Evolutionary conservation across 169 alveolate genomes (phyloP).

Genomic region (Cryptosporidium canis): DNA sequence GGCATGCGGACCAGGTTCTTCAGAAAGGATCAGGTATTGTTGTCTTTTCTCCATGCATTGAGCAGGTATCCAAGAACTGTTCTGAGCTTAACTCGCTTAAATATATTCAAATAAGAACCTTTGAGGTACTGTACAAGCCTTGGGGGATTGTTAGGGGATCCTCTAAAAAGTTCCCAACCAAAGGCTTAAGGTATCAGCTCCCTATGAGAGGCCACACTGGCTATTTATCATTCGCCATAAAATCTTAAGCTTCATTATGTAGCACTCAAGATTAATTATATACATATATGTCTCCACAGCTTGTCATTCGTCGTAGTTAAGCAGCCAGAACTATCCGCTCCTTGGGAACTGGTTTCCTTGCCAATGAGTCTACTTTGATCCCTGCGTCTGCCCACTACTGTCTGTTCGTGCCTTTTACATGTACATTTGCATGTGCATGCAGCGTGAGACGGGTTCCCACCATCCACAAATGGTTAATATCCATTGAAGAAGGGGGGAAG

Average conservation of each 20-base stretch:
- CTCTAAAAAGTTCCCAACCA: slow-evolving; percentile 16
- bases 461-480: no score
- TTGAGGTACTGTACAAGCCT: slow-evolving; percentile 85
- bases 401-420: no score
- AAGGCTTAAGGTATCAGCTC: slow-evolving; percentile 66
- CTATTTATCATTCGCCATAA: slow-evolving; percentile 60
- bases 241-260: background rate
- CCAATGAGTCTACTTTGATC: no score
- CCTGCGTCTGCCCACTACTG: no score
- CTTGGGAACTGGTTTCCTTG: background rate
- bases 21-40: slow-evolving; percentile 84
- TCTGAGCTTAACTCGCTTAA: slow-evolving; percentile 46
- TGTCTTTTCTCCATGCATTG: slow-evolving; percentile 89
- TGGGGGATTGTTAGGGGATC: slow-evolving; percentile 82
- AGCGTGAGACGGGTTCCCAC: background rate
- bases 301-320: background rate
- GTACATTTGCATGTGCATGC: slow-evolving; percentile 19
- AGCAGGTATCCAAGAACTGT: slow-evolving; percentile 86
- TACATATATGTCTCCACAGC: background rate
- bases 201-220: slow-evolving; percentile 73
- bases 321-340: background rate
- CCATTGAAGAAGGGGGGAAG: no score
- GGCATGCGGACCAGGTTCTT: slow-evolving; percentile 80
- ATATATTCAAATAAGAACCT: slow-evolving; percentile 82
- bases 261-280: background rate